Evolutionary conservation across 805 yeast species (phyloP), one percentile per base, ranked within the genome.

Genomic region (Candida morakotiae): DNA sequence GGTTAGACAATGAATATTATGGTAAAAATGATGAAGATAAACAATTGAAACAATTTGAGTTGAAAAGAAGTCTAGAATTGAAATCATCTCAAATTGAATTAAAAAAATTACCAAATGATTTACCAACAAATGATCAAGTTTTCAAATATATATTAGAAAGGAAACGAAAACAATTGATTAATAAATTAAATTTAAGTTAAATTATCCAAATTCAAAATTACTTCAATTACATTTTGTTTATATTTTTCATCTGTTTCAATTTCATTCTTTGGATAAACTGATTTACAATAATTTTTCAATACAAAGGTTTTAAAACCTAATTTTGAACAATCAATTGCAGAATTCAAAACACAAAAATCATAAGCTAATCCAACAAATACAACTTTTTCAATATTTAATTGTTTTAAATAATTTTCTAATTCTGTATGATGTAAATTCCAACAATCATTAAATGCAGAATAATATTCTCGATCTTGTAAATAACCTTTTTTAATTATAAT

Each of bases 391-490:
- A 87, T 76, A 0, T 56, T 60, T 27, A 71, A 54, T 1, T 63
- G 49, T 18, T 52, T 56, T 43, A 89, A 66, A 28, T 70, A 60
- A 1, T 53, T 56, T 36, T 71, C 67, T 44, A 88, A 62, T 38
- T 79, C 89, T 0, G 97, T 88, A 29, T 75, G 65, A 50, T 83
- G 81, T 19, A 75, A 51, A 19, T 76, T 71, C 91, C 95, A 86
- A 20, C 77, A 70, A 58, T 89, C 98, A 37, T 72, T 67, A 55
- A 89, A 89, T 20, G 94, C 88, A 11, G 96, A 87, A 52, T 87
- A 89, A 55, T 82, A 87, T 55, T 89, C 98, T 15, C 93, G 59
- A 47, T 85, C 88, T 18, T 62, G 64, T 20, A 81, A 57, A 41
- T 69, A 71, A 0, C 97, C 98, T 60, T 91, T 89, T 40, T 70